Evolutionary conservation across 495 filamentous ascomycete species (phyloP).

Genomic region (Aspergillus indologenus): DNA sequence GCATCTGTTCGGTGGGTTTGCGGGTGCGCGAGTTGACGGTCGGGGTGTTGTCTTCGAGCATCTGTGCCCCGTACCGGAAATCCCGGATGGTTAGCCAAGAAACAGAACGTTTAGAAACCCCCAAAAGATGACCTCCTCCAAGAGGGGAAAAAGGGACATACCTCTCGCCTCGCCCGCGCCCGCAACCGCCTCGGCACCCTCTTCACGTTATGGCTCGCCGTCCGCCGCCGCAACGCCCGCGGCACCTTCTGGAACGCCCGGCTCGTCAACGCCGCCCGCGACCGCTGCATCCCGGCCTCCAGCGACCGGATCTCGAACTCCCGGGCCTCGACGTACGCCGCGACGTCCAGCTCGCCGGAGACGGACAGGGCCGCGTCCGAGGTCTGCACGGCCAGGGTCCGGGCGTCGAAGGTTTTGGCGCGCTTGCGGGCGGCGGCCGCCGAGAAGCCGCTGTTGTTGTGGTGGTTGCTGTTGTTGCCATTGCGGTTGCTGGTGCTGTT

Average conservation of each 20-base stretch:
- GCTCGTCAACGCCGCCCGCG: slow-evolving; percentile 62
- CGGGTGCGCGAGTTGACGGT: slow-evolving; percentile 69
- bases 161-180: slow-evolving; percentile 67
- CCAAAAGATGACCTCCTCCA: background rate
- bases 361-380: slow-evolving; percentile 65
- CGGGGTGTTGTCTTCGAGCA: slow-evolving; percentile 89
- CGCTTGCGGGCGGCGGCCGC: slow-evolving; percentile 52
- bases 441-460: background rate
- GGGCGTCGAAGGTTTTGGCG: slow-evolving; percentile 63
- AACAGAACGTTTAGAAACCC: background rate
- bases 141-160: slow-evolving; percentile 24
- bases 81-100: background rate
- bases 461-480: too few species aligned
- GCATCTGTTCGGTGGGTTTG: slow-evolving; percentile 65
- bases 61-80: slow-evolving; percentile 62
- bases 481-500: too few species aligned
- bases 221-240: slow-evolving; percentile 74
- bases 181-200: slow-evolving; percentile 78
- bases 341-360: slow-evolving; percentile 74
- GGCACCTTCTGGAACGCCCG: slow-evolving; percentile 90
- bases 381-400: slow-evolving; percentile 69
- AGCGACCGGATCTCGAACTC: slow-evolving; percentile 87
- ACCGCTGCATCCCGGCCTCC: slow-evolving; percentile 70
- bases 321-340: slow-evolving; percentile 75
- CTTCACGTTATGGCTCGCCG: slow-evolving; percentile 93